Percentiles rank a stretch among this genome's conserved stretches.
Conservation (phyloP, 495 filamentous ascomycete species). For the Penicillium ochrochloron region DNA sequence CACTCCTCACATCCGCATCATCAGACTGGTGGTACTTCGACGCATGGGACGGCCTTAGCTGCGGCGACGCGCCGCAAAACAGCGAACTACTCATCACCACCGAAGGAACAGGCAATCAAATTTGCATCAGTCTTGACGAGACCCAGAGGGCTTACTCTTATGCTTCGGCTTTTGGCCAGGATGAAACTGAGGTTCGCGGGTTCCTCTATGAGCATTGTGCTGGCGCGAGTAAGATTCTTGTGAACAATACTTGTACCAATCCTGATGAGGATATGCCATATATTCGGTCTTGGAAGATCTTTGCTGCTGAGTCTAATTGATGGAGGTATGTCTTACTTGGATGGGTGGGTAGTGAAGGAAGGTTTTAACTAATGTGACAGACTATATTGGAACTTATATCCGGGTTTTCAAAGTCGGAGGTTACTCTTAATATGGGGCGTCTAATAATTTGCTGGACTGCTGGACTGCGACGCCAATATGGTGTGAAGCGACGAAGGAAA, state of each 20-base stretch:
- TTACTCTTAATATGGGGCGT: not conserved
- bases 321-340: not conserved
- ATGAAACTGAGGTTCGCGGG: not conserved
- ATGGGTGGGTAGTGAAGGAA: not conserved
- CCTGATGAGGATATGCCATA: slow-evolving; percentile 10
- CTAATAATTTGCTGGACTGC: not conserved
- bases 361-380: not conserved
- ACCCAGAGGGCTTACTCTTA: not conserved
- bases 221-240: slow-evolving; percentile 9
- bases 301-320: not conserved
- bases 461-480: not conserved
- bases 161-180: not conserved
- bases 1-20: slow-evolving; percentile 9
- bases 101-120: slow-evolving; percentile 3
- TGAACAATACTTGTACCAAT: slow-evolving; percentile 17
- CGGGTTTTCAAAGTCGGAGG: not conserved
- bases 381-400: not conserved
- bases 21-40: slow-evolving; percentile 17
- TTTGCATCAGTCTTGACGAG: not conserved
- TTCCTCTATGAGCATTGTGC: slow-evolving; percentile 16
- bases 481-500: not conserved
- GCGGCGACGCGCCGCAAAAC: slow-evolving; percentile 16
- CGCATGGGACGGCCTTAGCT: slow-evolving; percentile 20
- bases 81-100: slow-evolving; percentile 11
- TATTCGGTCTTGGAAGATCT: not conserved